phyloP scores from a whole-genome alignment of 352 stramenopile species.

The Pythium vanterpoolii region DNA sequence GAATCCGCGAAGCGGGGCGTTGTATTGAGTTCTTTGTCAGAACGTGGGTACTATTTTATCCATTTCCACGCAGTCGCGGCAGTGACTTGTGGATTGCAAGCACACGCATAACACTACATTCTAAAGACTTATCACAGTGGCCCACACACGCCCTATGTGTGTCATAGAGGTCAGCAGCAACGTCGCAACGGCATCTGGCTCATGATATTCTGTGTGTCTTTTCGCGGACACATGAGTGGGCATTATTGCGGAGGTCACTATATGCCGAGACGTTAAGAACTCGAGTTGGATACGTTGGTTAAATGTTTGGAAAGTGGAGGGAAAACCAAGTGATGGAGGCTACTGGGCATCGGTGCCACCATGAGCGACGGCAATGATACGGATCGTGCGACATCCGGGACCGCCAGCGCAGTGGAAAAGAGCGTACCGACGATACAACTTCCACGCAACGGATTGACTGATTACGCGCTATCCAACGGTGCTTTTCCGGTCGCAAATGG shows the following conservation, averaged over 20 bases:
- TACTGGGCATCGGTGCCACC: background rate
- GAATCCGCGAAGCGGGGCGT: no score
- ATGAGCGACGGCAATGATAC: conserved; percentile 6
- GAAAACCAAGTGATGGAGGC: conserved; percentile 16
- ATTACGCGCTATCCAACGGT: background rate
- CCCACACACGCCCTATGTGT: background rate
- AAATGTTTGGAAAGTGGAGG: conserved; percentile 16
- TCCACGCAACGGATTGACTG: background rate
- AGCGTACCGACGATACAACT: background rate
- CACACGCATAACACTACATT: no score
- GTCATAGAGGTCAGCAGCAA: conserved; percentile 9
- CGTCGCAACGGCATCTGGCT: conserved; percentile 2
- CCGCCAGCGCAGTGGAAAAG: background rate
- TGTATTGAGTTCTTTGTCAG: no score
- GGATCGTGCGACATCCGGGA: background rate
- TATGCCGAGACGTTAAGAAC: conserved; percentile 8
- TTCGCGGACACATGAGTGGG: no score
- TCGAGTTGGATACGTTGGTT: background rate
- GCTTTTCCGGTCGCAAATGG: background rate
- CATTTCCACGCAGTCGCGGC: no score
- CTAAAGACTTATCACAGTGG: no score
- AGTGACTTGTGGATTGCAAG: no score
- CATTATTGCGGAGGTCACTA: no score
- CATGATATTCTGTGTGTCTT: conserved; percentile 8
- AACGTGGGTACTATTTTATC: no score